Evolutionary conservation across 495 filamentous ascomycete genomes (phyloP).

Genomic region (Xylaria curta): DNA sequence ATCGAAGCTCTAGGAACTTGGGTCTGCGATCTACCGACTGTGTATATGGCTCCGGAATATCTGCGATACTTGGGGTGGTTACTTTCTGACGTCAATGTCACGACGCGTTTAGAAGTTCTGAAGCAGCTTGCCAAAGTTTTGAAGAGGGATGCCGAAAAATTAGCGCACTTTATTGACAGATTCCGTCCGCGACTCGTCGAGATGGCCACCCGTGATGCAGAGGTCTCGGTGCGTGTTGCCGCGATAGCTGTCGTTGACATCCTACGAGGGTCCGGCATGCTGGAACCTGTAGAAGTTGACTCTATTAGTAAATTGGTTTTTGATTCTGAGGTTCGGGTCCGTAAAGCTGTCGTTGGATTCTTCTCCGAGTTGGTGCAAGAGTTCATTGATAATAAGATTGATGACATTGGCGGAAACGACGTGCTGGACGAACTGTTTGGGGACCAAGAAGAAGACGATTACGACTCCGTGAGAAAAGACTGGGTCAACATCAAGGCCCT

Average conservation of each 20-base stretch:
- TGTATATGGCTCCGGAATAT: conserved; percentile 86
- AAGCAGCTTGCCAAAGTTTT: conserved; percentile 79
- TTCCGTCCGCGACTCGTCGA: conserved; percentile 90
- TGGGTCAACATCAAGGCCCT: conserved; percentile 95
- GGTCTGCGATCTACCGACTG: conserved; percentile 81
- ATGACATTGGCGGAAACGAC: conserved; percentile 75
- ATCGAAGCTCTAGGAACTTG: conserved; percentile 83
- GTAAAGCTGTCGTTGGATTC: conserved; percentile 87
- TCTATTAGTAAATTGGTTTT: conserved; percentile 83
- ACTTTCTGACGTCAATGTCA: conserved; percentile 74
- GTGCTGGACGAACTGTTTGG: conserved; percentile 68
- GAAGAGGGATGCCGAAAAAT: conserved; percentile 75
- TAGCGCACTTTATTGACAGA: conserved; percentile 87
- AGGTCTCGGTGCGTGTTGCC: conserved; percentile 75
- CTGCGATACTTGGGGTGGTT: conserved; percentile 95
- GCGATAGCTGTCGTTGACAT: conserved; percentile 81
- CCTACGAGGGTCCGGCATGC: conserved; percentile 80
- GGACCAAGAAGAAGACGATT: conserved; percentile 78
- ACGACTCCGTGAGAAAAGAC: conserved; percentile 71
- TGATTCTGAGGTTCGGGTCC: conserved; percentile 80
- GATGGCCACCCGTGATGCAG: conserved; percentile 84
- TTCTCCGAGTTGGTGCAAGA: conserved; percentile 87
- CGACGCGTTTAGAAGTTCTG: conserved; percentile 77
- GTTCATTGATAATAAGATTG: conserved; percentile 75
- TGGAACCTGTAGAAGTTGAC: conserved; percentile 91